phyloP scores from a whole-genome alignment of 495 filamentous ascomycete genomes.

The Baudoinia panamericana region DNA sequence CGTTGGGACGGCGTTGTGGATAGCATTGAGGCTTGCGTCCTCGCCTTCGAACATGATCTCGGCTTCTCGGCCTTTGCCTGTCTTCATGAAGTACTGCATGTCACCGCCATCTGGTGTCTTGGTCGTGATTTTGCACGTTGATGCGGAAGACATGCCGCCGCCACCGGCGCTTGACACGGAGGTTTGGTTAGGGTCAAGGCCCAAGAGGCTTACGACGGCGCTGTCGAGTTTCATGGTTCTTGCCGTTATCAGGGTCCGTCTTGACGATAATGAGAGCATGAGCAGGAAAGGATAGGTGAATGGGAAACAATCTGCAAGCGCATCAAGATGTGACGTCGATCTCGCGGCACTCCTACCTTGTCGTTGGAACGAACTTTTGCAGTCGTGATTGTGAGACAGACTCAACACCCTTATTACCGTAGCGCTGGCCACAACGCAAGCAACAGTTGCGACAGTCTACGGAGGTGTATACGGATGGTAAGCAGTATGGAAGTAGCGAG shows the following conservation, averaged over 20 bases:
- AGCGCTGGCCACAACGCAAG: too few species aligned
- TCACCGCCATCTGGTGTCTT: slow-evolving; percentile 38
- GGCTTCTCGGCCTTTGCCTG: slow-evolving; percentile 47
- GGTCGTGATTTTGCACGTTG: slow-evolving; percentile 54
- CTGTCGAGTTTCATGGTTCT: slow-evolving; percentile 32
- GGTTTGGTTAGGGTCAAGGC: slow-evolving; percentile 45
- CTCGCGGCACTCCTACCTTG: too few species aligned
- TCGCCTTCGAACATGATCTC: slow-evolving; percentile 73
- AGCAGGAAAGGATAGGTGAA: too few species aligned
- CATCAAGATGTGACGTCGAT: too few species aligned
- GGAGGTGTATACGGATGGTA: too few species aligned
- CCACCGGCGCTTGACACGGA: slow-evolving; percentile 50
- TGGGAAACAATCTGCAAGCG: too few species aligned
- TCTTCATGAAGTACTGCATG: slow-evolving; percentile 71
- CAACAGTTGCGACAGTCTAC: too few species aligned
- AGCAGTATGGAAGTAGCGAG: too few species aligned
- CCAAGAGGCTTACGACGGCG: slow-evolving; percentile 41
- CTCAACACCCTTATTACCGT: too few species aligned
- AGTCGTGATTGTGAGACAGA: too few species aligned
- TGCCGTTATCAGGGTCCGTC: slow-evolving; percentile 1
- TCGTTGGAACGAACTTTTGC: too few species aligned
- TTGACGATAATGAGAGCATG: too few species aligned
- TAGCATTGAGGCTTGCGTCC: slow-evolving; percentile 68
- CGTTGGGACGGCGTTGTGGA: slow-evolving; percentile 53
- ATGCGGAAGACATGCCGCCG: slow-evolving; percentile 51